Evolutionary conservation across 208 protist species (phyloP).

Genomic region (Trypanosoma grayi): DNA sequence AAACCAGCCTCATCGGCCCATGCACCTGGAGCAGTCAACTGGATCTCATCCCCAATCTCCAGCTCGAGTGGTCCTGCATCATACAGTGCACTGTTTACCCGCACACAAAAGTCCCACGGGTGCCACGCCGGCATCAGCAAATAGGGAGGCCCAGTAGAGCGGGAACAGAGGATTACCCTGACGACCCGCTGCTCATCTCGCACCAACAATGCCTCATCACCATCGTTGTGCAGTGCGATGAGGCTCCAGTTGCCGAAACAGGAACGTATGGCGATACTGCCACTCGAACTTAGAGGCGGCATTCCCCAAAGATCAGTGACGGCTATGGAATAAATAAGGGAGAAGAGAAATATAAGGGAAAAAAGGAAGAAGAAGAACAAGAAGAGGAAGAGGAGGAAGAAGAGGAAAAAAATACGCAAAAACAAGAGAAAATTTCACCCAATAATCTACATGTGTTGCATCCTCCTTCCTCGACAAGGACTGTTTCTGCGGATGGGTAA

Average conservation of each 20-base stretch:
- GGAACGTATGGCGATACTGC: not conserved
- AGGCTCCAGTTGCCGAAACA: constrained; percentile 12
- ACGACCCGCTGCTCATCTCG: constrained; percentile 17
- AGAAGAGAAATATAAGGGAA: not conserved
- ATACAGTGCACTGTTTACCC: constrained; percentile 24
- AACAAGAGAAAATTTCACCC: constrained; percentile 1
- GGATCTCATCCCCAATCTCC: constrained; percentile 22
- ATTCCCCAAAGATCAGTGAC: not conserved
- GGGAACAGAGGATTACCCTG: constrained; percentile 9
- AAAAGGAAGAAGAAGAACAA: not conserved
- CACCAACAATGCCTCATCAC: constrained; percentile 29
- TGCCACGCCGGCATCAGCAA: constrained; percentile 22
- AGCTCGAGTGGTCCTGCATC: constrained; percentile 20
- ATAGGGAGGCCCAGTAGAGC: not conserved
- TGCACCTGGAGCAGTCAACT: constrained; percentile 10
- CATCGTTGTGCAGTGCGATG: constrained; percentile 13
- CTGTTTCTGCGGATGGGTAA: not conserved
- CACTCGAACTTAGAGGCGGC: not conserved
- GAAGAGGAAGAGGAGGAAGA: not conserved
- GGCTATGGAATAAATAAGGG: not conserved
- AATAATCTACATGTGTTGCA: not conserved
- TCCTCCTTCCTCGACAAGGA: no score
- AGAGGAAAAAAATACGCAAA: constrained; percentile 3
- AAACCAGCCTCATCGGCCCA: constrained; percentile 11
- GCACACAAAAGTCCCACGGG: constrained; percentile 9